Conservation (phyloP, 306 rosid species). For the Lagenaria siceraria region DNA sequence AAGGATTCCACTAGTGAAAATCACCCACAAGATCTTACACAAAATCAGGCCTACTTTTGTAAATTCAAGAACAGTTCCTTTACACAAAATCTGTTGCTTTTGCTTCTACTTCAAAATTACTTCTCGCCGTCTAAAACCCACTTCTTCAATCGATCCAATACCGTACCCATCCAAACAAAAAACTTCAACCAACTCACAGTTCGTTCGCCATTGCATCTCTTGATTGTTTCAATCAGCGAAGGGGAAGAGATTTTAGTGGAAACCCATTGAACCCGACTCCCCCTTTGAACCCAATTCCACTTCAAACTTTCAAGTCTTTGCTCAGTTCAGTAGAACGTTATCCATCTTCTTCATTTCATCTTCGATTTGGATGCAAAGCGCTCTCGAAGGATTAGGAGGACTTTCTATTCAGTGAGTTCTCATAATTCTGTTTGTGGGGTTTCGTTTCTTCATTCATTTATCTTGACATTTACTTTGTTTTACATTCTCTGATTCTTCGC, state of each 20-base stretch:
- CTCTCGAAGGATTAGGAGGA: neutral
- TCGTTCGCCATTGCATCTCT: neutral
- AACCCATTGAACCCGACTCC: neutral
- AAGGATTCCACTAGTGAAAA: neutral
- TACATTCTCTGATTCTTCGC: neutral
- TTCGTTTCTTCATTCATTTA: neutral
- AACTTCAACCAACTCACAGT: neutral
- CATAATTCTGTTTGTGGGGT: neutral
- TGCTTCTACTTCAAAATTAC: neutral
- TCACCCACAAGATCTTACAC: neutral
- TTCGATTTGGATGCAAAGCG: neutral
- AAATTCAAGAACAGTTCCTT: neutral
- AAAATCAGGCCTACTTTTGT: neutral
- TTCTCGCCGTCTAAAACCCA: neutral
- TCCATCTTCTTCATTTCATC: neutral
- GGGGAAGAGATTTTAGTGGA: neutral
- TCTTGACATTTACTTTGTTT: neutral
- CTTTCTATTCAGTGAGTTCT: conserved; percentile 1
- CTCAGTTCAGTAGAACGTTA: neutral
- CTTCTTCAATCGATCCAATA: neutral
- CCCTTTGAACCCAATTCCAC: neutral
- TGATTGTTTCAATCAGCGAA: neutral
- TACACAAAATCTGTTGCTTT: neutral
- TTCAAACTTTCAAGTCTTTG: neutral
- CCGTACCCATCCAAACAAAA: neutral